These are phyloP conservation scores for Corylus americana DNA, from an alignment of 306 rosid species.

Conservation along the genomic window DNA sequence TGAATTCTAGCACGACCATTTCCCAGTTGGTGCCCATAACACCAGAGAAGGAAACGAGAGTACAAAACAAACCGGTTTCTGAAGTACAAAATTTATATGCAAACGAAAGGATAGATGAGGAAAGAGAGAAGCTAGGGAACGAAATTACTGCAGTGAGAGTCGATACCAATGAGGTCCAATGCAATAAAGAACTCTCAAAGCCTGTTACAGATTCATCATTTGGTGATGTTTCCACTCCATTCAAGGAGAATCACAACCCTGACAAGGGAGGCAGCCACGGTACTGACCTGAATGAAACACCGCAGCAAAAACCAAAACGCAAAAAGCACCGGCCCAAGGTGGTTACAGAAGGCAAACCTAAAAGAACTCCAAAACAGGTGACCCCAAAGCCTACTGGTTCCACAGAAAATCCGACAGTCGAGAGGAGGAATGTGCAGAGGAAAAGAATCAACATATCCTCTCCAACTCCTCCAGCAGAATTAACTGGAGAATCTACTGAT, in stretches of 20 bases:
- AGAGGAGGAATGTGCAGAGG: slow-evolving; percentile 52
- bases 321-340: slow-evolving; percentile 89
- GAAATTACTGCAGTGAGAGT: slow-evolving; percentile 21
- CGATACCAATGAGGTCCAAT: slow-evolving; percentile 28
- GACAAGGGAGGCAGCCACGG: slow-evolving; percentile 32
- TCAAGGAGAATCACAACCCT: slow-evolving; percentile 40
- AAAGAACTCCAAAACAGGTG: slow-evolving; percentile 41
- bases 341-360: slow-evolving; percentile 68
- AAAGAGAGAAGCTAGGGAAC: slow-evolving; percentile 29
- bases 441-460: slow-evolving; percentile 34
- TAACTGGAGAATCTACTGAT: too few species aligned
- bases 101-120: slow-evolving; percentile 27
- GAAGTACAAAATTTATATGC: slow-evolving; percentile 19
- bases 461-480: not conserved
- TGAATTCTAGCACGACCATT: slow-evolving; percentile 27
- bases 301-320: slow-evolving; percentile 54
- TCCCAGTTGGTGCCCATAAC: slow-evolving; percentile 49
- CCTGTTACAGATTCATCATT: slow-evolving; percentile 33
- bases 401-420: slow-evolving; percentile 38
- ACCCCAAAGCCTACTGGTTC: slow-evolving; percentile 41
- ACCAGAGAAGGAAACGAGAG: slow-evolving; percentile 38
- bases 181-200: slow-evolving; percentile 31
- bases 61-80: slow-evolving; percentile 35
- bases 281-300: slow-evolving; percentile 41
- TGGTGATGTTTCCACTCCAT: slow-evolving; percentile 35